Evolutionary conservation across 495 filamentous ascomycete genomes (phyloP), one percentile per base, ranked within the genome.

Genomic region (Penicillium nucicola): DNA sequence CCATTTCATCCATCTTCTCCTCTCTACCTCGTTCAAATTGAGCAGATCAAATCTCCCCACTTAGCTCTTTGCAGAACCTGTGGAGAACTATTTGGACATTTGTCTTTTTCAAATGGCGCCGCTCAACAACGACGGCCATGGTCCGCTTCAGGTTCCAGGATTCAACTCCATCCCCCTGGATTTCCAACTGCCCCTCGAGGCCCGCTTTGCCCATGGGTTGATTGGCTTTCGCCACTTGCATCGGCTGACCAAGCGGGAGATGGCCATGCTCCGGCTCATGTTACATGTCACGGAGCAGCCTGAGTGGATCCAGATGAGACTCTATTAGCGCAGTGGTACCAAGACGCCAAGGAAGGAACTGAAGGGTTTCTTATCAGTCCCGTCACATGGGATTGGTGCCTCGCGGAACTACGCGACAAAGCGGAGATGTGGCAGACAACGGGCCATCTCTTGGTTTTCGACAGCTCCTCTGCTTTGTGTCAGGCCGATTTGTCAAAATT

Each of bases 181-280:
- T 10, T 39, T 20, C 9, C 4, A 39, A 39, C 17, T 39, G 36
- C 4, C 36, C 36, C 36, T 9, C 17, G 36, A 39, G 36, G 36
- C 36, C 18, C 36, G 36, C 15, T 39, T 39, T 39, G 36, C 36
- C 17, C 36, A 39, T 22, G 32, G 44, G 11, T 36, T 46, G 11
- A 12, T 37, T 34, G 19, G 28, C 8, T 46, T 25, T 46, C 44
- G 44, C 17, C 33, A 46, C 19, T 25, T 19, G 13, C 18, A 15
- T 46, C 44, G 44, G 11, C 14, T 46, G 6, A 46, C 44, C 33
- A 46, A 46, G 44, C 32, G 44, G 17, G 44, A 46, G 33, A 46
- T 46, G 18, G 33, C 33, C 5, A 46, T 46, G 44, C 33, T 46
- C 0, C 44, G 44, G 28, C 44, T 46, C 19, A 46, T 46, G 44